phyloP scores from a whole-genome alignment of 768 basidiomycete species.

The Tulasnella sp. region DNA sequence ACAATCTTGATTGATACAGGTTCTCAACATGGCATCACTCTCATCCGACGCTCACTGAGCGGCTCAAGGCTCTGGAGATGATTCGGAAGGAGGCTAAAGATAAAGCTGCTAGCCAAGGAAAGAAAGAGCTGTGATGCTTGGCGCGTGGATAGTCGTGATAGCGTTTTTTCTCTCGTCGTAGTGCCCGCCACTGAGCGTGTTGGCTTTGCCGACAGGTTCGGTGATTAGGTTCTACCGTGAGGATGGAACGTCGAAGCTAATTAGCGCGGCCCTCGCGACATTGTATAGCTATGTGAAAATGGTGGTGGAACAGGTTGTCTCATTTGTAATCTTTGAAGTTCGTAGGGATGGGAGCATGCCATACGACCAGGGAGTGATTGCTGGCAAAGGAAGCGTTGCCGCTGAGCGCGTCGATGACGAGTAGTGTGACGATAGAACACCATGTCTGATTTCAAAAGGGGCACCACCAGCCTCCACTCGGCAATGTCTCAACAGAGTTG shows the following conservation, averaged over 20 bases:
- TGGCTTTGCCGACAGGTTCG: too few relatives aligned
- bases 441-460: too few relatives aligned
- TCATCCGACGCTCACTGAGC: slow-evolving; percentile 90
- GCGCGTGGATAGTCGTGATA: too few relatives aligned
- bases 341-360: background rate
- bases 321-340: background rate
- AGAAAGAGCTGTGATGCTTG: slow-evolving; percentile 21
- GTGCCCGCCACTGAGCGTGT: background rate
- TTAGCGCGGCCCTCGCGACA: background rate
- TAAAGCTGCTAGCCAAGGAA: background rate
- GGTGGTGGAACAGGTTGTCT: background rate
- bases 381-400: background rate
- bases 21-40: slow-evolving; percentile 96
- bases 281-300: background rate
- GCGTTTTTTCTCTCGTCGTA: too few relatives aligned
- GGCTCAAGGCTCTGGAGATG: slow-evolving; percentile 70
- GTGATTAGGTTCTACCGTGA: background rate
- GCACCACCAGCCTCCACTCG: too few relatives aligned
- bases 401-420: background rate
- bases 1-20: slow-evolving; percentile 39
- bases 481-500: too few relatives aligned
- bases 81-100: background rate
- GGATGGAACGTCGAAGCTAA: background rate
- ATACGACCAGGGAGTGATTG: background rate
- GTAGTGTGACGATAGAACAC: background rate